A percentile compares a stretch with the other conserved stretches of the same genome.
These are phyloP conservation scores for Apodospora peruviana DNA, from an alignment of 495 filamentous ascomycete genomes.

Conservation along the genomic window DNA sequence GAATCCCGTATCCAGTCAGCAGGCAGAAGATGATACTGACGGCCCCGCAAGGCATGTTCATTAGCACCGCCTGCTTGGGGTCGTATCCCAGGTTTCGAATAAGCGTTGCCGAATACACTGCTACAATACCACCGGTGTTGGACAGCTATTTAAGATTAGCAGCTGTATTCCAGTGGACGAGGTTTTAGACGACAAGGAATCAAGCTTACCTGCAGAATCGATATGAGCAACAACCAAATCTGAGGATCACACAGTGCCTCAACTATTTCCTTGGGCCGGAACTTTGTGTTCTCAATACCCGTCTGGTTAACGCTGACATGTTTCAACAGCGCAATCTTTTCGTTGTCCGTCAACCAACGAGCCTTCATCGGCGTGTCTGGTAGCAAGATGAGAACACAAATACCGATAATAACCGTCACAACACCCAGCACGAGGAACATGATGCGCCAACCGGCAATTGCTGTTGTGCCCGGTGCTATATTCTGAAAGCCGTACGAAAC, in stretches of 20 bases:
- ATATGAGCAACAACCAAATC: conserved; percentile 25
- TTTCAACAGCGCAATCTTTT: conserved; percentile 41
- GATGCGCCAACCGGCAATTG: conserved; percentile 53
- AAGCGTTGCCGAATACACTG: conserved; percentile 56
- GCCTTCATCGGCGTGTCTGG: conserved; percentile 52
- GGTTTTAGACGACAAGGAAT: neutral
- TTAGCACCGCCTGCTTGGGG: conserved; percentile 47
- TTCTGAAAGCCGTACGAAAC: conserved; percentile 60
- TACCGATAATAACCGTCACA: conserved; percentile 47
- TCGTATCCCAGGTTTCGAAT: conserved; percentile 52
- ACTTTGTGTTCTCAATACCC: conserved; percentile 41
- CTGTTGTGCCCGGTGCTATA: conserved; percentile 25
- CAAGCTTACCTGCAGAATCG: conserved; percentile 11
- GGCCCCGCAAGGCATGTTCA: conserved; percentile 55
- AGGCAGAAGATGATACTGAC: conserved; percentile 52
- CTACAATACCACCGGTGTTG: conserved; percentile 55
- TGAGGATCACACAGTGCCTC: conserved; percentile 32
- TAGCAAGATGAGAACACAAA: conserved; percentile 38
- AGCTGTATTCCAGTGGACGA: too few species aligned
- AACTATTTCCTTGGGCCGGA: conserved; percentile 23
- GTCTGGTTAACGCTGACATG: conserved; percentile 36
- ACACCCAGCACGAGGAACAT: conserved; percentile 57
- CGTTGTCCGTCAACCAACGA: conserved; percentile 40
- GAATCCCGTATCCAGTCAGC: conserved; percentile 40
- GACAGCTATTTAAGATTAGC: too few species aligned